Conservation (phyloP, 75 land plant genomes). For the Gnetum montanum region DNA sequence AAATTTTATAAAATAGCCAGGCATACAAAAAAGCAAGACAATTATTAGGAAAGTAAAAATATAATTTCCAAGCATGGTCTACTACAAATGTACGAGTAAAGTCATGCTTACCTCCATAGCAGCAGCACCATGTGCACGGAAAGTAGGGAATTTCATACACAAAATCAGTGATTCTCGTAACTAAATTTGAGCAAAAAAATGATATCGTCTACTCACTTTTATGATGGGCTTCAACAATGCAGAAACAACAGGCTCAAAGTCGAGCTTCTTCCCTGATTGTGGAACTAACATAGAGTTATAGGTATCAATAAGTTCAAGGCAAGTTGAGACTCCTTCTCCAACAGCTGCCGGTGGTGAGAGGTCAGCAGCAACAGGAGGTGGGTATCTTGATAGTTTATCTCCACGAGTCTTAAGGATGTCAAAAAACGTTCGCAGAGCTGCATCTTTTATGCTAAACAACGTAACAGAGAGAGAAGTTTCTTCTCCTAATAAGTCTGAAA, state of each 20-base stretch:
- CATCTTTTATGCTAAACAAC: conserved; percentile 64
- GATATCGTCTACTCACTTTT: conserved; percentile 33
- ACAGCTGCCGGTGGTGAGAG: conserved; percentile 94
- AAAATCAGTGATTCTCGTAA: neutral
- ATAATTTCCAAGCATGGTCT: too few relatives aligned
- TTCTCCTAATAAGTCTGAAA: conserved; percentile 80
- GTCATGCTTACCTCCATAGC: too few relatives aligned
- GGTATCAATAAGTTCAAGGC: conserved; percentile 77
- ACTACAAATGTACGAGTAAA: too few relatives aligned
- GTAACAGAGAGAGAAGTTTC: conserved; percentile 81
- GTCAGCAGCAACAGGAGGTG: conserved; percentile 82
- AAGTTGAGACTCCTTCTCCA: conserved; percentile 70
- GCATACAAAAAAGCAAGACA: too few relatives aligned
- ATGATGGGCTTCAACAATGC: conserved; percentile 86
- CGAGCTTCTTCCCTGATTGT: conserved; percentile 69
- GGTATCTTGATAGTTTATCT: conserved; percentile 82
- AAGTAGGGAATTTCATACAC: neutral
- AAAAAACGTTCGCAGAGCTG: conserved; percentile 84
- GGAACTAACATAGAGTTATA: conserved; percentile 89
- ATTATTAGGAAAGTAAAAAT: too few relatives aligned
- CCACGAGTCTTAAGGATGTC: conserved; percentile 77
- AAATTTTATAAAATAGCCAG: too few relatives aligned
- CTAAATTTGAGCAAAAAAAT: neutral
- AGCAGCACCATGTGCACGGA: too few relatives aligned
- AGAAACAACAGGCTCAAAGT: conserved; percentile 78